Percentiles rank a stretch among this genome's conserved stretches.
Evolutionary conservation across 2,329 filamentous ascomycete genomes (phyloP).

Genomic region (Cytospora piceae): DNA sequence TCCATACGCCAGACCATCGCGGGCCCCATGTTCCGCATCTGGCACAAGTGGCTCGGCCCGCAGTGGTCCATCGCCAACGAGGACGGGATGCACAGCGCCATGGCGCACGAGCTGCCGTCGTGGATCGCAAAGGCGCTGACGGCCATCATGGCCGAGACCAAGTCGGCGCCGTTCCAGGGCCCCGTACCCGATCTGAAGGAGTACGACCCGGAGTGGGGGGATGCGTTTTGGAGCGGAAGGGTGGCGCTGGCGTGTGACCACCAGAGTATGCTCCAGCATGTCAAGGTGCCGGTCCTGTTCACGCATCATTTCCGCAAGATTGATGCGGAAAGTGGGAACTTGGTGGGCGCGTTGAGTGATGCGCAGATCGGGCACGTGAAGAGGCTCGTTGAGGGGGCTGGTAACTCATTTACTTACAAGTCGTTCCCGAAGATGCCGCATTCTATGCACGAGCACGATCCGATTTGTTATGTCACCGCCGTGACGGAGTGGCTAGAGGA

Average conservation of each 20-base stretch:
- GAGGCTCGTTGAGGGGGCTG: slow-evolving; percentile 25
- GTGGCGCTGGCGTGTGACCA: slow-evolving; percentile 28
- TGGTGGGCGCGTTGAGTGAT: slow-evolving; percentile 26
- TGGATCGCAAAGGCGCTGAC: slow-evolving; percentile 27
- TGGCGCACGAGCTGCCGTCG: slow-evolving; percentile 27
- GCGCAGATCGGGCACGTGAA: slow-evolving; percentile 26
- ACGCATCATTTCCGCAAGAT: slow-evolving; percentile 31
- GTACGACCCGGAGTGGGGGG: slow-evolving; percentile 31
- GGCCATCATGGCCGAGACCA: slow-evolving; percentile 26
- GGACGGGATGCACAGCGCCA: slow-evolving; percentile 29
- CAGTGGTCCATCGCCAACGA: slow-evolving; percentile 31
- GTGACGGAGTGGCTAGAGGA: slow-evolving; percentile 29
- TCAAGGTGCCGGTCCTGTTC: slow-evolving; percentile 30
- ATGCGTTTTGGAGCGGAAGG: slow-evolving; percentile 25
- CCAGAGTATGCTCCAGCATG: slow-evolving; percentile 31
- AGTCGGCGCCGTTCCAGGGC: slow-evolving; percentile 22
- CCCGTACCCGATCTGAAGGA: slow-evolving; percentile 26
- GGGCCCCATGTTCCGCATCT: slow-evolving; percentile 29
- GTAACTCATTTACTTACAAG: slow-evolving; percentile 28
- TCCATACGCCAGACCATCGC: slow-evolving; percentile 25
- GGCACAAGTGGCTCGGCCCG: slow-evolving; percentile 32
- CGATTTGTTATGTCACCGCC: slow-evolving; percentile 26
- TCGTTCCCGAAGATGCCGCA: slow-evolving; percentile 29
- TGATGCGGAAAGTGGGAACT: slow-evolving; percentile 21
- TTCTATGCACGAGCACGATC: slow-evolving; percentile 30